Conservation (phyloP, 73 alveolate genomes). For the Paramecium sexaurelia region DNA sequence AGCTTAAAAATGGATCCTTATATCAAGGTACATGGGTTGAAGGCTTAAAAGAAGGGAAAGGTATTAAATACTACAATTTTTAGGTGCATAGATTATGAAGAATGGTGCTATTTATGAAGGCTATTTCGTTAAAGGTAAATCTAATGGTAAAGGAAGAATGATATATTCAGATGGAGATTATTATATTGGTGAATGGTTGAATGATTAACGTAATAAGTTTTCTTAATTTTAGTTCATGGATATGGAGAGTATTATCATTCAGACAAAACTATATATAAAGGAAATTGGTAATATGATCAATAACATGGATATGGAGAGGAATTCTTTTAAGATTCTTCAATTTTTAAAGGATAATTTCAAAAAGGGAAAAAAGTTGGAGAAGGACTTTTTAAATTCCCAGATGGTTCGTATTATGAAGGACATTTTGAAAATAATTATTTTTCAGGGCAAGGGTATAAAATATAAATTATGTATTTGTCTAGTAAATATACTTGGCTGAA, state of each 20-base stretch:
- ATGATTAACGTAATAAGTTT: slow-evolving; percentile 67
- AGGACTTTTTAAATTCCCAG: slow-evolving; percentile 76
- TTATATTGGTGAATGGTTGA: slow-evolving; percentile 83
- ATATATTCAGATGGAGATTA: slow-evolving; percentile 78
- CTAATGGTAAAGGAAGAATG: slow-evolving; percentile 90
- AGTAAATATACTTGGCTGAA: slow-evolving; percentile 9
- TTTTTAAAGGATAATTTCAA: slow-evolving; percentile 66
- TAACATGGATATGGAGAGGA: slow-evolving; percentile 71
- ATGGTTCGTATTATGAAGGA: slow-evolving; percentile 75
- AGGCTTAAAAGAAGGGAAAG: slow-evolving; percentile 72
- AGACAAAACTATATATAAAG: slow-evolving; percentile 66
- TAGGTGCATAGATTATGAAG: slow-evolving; percentile 24
- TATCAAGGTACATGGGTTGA: slow-evolving; percentile 70
- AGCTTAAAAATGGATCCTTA: slow-evolving; percentile 61
- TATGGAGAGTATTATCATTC: slow-evolving; percentile 67
- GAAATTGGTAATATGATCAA: slow-evolving; percentile 69
- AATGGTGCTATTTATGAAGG: slow-evolving; percentile 66
- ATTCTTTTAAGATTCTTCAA: slow-evolving; percentile 62
- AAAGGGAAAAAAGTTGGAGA: slow-evolving; percentile 72
- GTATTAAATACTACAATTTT: not conserved
- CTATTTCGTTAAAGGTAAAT: slow-evolving; percentile 69
- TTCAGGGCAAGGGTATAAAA: slow-evolving; percentile 20
- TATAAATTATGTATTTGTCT: not conserved
- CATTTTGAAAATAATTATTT: not conserved
- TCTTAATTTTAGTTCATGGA: slow-evolving; percentile 60